phyloP scores from a whole-genome alignment of 2,329 filamentous ascomycete species.

The Clonostachys byssicola region DNA sequence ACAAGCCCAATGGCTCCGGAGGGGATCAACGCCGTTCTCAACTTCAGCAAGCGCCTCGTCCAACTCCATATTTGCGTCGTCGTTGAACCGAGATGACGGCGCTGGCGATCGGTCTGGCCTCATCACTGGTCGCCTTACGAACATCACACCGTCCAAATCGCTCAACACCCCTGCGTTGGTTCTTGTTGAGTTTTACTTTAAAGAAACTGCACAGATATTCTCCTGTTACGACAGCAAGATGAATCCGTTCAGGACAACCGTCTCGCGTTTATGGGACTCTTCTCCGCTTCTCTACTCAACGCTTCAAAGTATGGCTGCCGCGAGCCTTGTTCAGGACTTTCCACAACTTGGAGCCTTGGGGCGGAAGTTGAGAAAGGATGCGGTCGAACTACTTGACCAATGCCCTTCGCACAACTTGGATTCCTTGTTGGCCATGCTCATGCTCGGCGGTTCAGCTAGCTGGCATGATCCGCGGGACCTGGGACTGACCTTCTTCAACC shows the following conservation, averaged over 20 bases:
- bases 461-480: constrained; percentile 12
- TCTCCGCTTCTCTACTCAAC: constrained; percentile 56
- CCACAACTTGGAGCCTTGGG: constrained; percentile 42
- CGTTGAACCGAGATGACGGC: no score
- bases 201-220: constrained; percentile 56
- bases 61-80: no score
- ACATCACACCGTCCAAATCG: background rate
- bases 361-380: constrained; percentile 35
- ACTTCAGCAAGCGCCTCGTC: no score
- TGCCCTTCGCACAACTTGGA: background rate
- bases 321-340: constrained; percentile 49
- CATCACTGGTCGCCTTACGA: no score
- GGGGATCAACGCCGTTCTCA: no score
- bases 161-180: constrained; percentile 41
- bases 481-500: constrained; percentile 8
- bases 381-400: constrained; percentile 27
- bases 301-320: constrained; percentile 61
- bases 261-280: constrained; percentile 52
- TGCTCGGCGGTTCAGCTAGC: constrained; percentile 11
- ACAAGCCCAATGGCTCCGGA: no score
- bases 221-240: constrained; percentile 59
- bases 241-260: constrained; percentile 57
- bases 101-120: no score
- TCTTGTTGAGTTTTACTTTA: constrained; percentile 60
- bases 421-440: constrained; percentile 8